Conservation (phyloP, 1,284 basidiomycete species). For the Cronartium quercuum region DNA sequence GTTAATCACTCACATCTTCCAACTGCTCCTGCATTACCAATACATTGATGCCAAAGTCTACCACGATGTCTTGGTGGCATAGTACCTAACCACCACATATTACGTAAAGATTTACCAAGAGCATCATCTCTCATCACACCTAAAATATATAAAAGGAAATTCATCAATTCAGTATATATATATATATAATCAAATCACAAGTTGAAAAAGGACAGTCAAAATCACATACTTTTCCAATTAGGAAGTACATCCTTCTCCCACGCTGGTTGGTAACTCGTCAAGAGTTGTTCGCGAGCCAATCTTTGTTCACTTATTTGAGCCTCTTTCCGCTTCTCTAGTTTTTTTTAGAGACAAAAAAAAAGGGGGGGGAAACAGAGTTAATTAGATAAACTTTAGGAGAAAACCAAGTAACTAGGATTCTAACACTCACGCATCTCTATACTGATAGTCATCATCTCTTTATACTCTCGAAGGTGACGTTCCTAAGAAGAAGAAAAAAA, state of each 20-base stretch:
- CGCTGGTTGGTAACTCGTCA: constrained; percentile 5
- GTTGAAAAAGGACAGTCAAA: not conserved
- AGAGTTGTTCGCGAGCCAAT: constrained; percentile 1
- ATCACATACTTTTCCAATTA: constrained; percentile 27
- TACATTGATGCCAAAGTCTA: constrained; percentile 26
- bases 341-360: not conserved
- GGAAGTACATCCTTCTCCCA: constrained; percentile 29
- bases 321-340: constrained; percentile 4
- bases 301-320: not conserved
- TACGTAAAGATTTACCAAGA: constrained; percentile 2
- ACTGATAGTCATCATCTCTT: constrained; percentile 18
- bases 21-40: constrained; percentile 24
- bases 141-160: not conserved
- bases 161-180: not conserved
- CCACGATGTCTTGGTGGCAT: constrained; percentile 28
- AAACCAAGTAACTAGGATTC: not conserved
- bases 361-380: not conserved
- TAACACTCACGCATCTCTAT: constrained; percentile 14
- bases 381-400: not conserved
- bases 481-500: not conserved
- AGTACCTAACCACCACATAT: constrained; percentile 39
- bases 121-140: constrained; percentile 10
- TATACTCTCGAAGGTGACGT: constrained; percentile 12
- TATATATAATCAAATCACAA: not conserved
- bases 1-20: constrained; percentile 8